These are phyloP conservation scores for Macrocystidia cucumis DNA, from an alignment of 1,284 basidiomycete genomes.

Conservation along the genomic window DNA sequence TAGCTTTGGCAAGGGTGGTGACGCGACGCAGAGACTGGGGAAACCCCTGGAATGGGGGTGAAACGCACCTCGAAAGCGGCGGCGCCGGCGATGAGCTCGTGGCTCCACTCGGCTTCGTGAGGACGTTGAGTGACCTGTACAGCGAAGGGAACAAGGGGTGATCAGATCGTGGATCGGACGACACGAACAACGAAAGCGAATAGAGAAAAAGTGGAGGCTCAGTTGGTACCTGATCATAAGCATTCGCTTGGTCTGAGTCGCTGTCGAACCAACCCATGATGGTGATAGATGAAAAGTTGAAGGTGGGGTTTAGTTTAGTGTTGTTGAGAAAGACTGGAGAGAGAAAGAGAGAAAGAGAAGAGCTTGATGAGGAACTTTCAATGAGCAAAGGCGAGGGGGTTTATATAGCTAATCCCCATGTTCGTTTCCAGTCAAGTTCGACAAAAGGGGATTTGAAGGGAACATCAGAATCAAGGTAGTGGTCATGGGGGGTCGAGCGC, in stretches of 20 bases:
- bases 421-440: no score
- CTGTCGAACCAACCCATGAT: constrained; percentile 48
- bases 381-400: no score
- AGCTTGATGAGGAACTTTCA: no score
- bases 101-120: constrained; percentile 50
- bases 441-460: no score
- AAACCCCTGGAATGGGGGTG: no score
- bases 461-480: no score
- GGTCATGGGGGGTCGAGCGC: no score
- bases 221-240: constrained; percentile 40
- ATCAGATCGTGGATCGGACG: constrained; percentile 2
- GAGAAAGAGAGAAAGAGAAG: no score
- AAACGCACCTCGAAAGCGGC: constrained; percentile 38
- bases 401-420: no score
- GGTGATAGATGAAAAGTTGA: constrained; percentile 5
- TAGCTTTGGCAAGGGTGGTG: not conserved
- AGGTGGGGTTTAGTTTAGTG: no score
- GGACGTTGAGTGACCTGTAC: constrained; percentile 36
- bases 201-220: constrained; percentile 2
- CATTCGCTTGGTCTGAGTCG: constrained; percentile 39
- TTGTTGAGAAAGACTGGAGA: no score
- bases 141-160: not conserved
- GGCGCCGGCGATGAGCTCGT: constrained; percentile 60
- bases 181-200: not conserved
- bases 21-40: no score